These are phyloP conservation scores for Coprinopsis strossmayeri DNA, from an alignment of 768 basidiomycete species.

Conservation along the genomic window DNA sequence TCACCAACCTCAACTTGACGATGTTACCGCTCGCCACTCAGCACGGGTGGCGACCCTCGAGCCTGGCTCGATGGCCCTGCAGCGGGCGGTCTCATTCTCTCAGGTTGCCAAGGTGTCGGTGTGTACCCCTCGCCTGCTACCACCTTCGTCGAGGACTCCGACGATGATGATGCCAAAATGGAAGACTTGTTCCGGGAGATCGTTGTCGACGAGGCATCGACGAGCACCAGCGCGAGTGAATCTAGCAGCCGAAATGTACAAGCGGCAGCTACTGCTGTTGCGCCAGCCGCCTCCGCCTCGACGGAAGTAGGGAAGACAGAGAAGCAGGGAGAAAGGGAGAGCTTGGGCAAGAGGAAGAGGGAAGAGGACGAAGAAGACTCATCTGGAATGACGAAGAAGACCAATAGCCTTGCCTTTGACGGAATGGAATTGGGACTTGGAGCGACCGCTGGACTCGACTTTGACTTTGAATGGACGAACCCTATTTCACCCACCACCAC, in stretches of 20 bases:
- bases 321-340: neutral
- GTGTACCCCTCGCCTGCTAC: conserved; percentile 19
- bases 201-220: conserved; percentile 34
- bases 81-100: conserved; percentile 65
- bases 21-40: conserved; percentile 88
- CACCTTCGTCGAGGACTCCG: conserved; percentile 15
- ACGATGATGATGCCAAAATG: conserved; percentile 57
- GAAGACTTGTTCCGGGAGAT: conserved; percentile 67
- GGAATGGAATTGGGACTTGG: conserved; percentile 1
- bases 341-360: conserved; percentile 10
- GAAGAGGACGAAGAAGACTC: conserved; percentile 11
- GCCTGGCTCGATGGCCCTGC: conserved; percentile 72
- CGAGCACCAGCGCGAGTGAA: conserved; percentile 18
- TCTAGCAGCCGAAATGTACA: conserved; percentile 6
- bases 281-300: conserved; percentile 13
- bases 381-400: conserved; percentile 8
- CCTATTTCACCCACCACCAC: conserved; percentile 13
- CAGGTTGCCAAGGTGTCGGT: conserved; percentile 17
- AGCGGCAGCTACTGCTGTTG: conserved; percentile 14
- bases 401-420: neutral
- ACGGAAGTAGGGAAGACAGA: conserved; percentile 16
- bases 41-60: conserved; percentile 92
- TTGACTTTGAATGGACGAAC: conserved; percentile 13
- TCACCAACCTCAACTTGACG: conserved; percentile 29
- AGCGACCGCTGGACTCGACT: conserved; percentile 3